Evolutionary conservation across 2,329 filamentous ascomycete species (phyloP).

Genomic region (Scortechinia acanthostroma): DNA sequence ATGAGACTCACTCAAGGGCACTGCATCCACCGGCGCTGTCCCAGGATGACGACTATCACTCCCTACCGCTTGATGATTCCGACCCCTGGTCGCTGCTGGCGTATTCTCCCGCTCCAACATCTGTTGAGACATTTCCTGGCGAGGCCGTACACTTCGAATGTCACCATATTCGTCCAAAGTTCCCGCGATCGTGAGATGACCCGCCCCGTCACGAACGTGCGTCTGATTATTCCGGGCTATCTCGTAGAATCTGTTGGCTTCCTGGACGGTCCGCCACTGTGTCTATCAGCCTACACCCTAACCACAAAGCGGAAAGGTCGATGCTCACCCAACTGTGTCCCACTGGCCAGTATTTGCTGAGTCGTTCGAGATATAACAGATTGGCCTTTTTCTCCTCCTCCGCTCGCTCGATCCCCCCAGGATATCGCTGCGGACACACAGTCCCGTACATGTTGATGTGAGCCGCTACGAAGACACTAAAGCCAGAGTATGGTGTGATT

Average conservation of each 20-base stretch:
- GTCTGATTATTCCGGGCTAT: constrained; percentile 15
- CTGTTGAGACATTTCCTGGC: constrained; percentile 4
- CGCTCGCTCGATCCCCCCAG: constrained; percentile 17
- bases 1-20: constrained; percentile 5
- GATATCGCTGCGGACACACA: constrained; percentile 18
- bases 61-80: too few relatives aligned
- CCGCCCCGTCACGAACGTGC: constrained; percentile 10
- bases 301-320: constrained; percentile 4
- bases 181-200: constrained; percentile 18
- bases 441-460: constrained; percentile 27
- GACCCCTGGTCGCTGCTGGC: too few relatives aligned
- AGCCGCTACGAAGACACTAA: constrained; percentile 23
- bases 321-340: constrained; percentile 19
- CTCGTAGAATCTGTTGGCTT: constrained; percentile 22
- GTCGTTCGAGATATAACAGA: constrained; percentile 18
- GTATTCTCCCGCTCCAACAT: too few relatives aligned
- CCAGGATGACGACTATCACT: neutral
- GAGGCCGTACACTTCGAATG: constrained; percentile 17
- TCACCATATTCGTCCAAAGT: constrained; percentile 24
- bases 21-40: too few relatives aligned
- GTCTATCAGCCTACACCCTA: constrained; percentile 1
- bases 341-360: constrained; percentile 21
- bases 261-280: constrained; percentile 22
- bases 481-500: constrained; percentile 23
- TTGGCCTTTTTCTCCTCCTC: constrained; percentile 19